phyloP scores from a whole-genome alignment of 2,329 filamentous ascomycete genomes.

The Coniochaeta prunicola region DNA sequence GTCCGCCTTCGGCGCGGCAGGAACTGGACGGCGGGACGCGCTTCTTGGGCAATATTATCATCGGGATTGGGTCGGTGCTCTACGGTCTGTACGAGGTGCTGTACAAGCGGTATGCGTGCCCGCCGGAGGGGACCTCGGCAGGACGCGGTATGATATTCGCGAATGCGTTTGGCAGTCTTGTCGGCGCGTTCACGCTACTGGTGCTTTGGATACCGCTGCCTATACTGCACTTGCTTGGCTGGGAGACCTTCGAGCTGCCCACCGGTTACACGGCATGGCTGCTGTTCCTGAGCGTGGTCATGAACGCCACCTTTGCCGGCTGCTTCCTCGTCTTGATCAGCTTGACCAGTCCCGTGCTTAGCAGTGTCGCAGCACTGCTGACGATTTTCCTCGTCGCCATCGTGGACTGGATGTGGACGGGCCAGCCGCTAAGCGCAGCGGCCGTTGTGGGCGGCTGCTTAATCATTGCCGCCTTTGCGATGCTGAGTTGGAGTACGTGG shows the following conservation, averaged over 20 bases:
- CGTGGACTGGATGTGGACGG: conserved; percentile 81
- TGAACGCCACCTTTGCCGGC: conserved; percentile 89
- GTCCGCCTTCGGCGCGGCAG: conserved; percentile 6
- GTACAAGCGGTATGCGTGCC: conserved; percentile 90
- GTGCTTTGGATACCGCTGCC: conserved; percentile 92
- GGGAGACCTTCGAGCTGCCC: conserved; percentile 79
- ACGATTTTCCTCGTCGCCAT: conserved; percentile 96
- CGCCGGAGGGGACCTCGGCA: conserved; percentile 78
- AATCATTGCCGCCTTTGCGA: conserved; percentile 81
- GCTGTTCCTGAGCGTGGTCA: conserved; percentile 70
- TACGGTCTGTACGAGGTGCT: conserved; percentile 97
- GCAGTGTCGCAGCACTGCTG: conserved; percentile 83
- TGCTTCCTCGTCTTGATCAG: conserved; percentile 90
- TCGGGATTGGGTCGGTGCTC: conserved; percentile 81
- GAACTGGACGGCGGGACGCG: conserved; percentile 49
- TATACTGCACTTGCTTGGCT: conserved; percentile 67
- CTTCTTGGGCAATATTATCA: conserved; percentile 81
- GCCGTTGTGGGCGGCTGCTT: conserved; percentile 76
- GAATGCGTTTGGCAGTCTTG: conserved; percentile 82
- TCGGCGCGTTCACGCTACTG: conserved; percentile 76
- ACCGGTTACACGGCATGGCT: conserved; percentile 71
- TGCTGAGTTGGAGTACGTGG: conserved; percentile 88
- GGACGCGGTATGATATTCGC: conserved; percentile 94
- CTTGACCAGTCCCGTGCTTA: conserved; percentile 85
- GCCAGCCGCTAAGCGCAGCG: conserved; percentile 64